Evolutionary conservation across 495 filamentous ascomycete species (phyloP), one percentile per base, ranked within the genome.

Genomic region (Podospora conica): DNA sequence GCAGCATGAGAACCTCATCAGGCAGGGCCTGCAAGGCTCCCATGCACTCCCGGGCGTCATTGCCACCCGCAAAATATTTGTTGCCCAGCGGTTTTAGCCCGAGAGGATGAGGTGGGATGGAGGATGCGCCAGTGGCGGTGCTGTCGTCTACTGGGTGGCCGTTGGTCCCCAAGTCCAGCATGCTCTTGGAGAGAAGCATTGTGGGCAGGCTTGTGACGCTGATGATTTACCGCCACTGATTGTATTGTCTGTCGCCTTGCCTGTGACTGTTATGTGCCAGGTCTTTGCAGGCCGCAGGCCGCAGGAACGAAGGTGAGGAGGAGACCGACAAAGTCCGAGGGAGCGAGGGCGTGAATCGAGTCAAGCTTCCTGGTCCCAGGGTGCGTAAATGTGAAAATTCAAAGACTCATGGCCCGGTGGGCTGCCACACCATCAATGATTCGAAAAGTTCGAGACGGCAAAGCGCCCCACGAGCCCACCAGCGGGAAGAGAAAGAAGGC

Each of bases 1-100:
- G 67, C 55, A 88, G 82, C 62, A 89, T 76, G 40, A 97, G 83
- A 70, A 96, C 71, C 75, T 98, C 94, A 70, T 98, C 95, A 8
- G 93, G 89, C 56, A 96, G 77, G 15, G 71, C 70, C 53, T 81
- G 78, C 67, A 97, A 87, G 3, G 71, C 66, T 10, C 93, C 94
- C 58, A 86, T 81, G 48, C 75, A 81, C 29, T 79, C 72, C 54
- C 91, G 89, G 22, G 93, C 84, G 77, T 91, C 91, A 29, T 76
- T 81, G 10, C 77, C 79, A 57, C 87, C 84, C 55, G 85, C 81
- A 18, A 82, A 73, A 58, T 92, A 90, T 64, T 88, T 88, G 82
- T 98, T 98, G 60, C 95, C 95, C 71, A 87, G 84, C 0, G 95
- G 95, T 71, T 92, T 96, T 69, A 98, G 84, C 54, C 89, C 88